Base-by-base conservation (phyloP, 2,329 filamentous ascomycete species). In the Cryoendolithus antarcticus region DNA sequence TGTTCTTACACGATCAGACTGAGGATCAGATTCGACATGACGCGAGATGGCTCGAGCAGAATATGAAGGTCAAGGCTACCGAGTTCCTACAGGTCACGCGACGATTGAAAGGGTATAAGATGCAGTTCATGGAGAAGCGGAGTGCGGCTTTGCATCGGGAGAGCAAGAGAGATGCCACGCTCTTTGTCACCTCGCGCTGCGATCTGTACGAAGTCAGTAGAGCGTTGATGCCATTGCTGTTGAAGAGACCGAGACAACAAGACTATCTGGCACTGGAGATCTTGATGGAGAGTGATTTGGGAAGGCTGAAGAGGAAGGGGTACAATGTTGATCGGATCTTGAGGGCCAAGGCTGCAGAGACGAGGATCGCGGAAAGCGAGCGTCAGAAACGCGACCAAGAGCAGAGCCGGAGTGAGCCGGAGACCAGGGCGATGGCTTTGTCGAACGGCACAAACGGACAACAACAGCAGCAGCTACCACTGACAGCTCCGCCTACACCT, bases 271-370 rank as follows among this genome's bases (percentile, higher is more conserved):
- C 91, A 39, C 77, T 98, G 40, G 91, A 96, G 61, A 88, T 86
- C 38, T 81, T 98, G 46, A 66, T 98, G 30, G 89, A 83, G 42
- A 78, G 91, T 6, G 85, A 89, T 50, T 69, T 98, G 15, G 74
- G 82, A 34, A 80, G 88, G 37, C 65, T 98, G 31, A 80, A 85
- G 51, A 77, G 79, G 44, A 85, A 91, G 47, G 91, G 91, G 2
- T 96, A 95, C 67, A 96, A 98, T 49, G 91, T 98, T 30, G 86
- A 95, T 54, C 81, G 91, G 36, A 96, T 98, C 45, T 70, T 98
- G 13, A 77, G 85, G 30, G 81, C 81, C 39, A 93, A 93, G 63
- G 86, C 82, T 12, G 83, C 84, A 2, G 86, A 96, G 59, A 84
- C 85, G 4, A 76, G 84, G 38, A 78, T 96, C 47, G 86, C 86